Percentiles rank a stretch among this genome's conserved stretches.
These are phyloP conservation scores for Barnettozyma salicaria DNA, from an alignment of 805 yeast species.

Conservation along the genomic window DNA sequence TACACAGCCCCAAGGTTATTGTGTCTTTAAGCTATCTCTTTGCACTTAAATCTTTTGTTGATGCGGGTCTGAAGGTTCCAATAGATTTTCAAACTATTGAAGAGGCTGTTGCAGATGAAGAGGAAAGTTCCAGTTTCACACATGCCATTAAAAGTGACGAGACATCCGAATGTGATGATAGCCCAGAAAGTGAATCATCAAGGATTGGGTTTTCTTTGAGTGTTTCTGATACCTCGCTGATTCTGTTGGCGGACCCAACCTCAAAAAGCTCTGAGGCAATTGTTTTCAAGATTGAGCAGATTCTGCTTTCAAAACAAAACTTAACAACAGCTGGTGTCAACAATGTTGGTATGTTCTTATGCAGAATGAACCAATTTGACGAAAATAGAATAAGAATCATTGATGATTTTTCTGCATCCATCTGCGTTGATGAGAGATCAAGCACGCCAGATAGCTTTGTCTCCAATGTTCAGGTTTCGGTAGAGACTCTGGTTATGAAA, in stretches of 20 bases:
- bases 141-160: conserved; percentile 12
- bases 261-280: conserved; percentile 71
- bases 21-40: conserved; percentile 82
- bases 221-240: conserved; percentile 68
- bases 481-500: conserved; percentile 77
- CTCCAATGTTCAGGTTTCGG: conserved; percentile 59
- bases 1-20: conserved; percentile 76
- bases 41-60: conserved; percentile 62
- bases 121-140: conserved; percentile 12
- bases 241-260: conserved; percentile 75
- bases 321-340: conserved; percentile 61
- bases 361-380: conserved; percentile 65
- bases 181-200: conserved; percentile 4
- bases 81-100: conserved; percentile 4
- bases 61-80: conserved; percentile 36
- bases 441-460: conserved; percentile 52
- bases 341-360: conserved; percentile 81
- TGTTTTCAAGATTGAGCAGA: conserved; percentile 81
- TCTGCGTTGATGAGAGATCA: conserved; percentile 65
- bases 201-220: conserved; percentile 54
- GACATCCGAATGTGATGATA: conserved; percentile 7
- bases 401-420: conserved; percentile 82
- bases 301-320: conserved; percentile 62
- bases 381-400: conserved; percentile 61
- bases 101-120: neutral